Base-by-base conservation (phyloP, 2,329 filamentous ascomycete genomes). In the Plectosphaerella cucumerina region DNA sequence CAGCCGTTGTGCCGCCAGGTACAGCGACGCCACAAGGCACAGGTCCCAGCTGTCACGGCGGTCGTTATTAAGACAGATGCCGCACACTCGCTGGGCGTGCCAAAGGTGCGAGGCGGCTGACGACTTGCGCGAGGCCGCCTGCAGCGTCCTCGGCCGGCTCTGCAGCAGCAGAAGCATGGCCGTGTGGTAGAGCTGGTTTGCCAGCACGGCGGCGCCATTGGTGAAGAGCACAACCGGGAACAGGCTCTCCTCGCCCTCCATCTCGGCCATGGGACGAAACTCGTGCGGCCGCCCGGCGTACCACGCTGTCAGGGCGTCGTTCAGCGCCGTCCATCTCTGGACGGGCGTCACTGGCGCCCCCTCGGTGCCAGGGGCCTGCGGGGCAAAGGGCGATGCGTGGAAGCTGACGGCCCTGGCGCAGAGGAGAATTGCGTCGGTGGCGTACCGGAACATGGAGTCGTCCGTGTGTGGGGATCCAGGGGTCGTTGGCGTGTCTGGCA, bases 151-250 rank as follows among this genome's bases (percentile, higher is more conserved):
- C 17, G 79, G 78, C 52, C 73, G 75, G 56, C 74, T 70, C 50
- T 75, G 75, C 17, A 82, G 68, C 50, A 82, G 62, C 0, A 81
- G 59, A 8, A 81, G 60, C 66, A 78, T 77, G 2, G 77, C 76
- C 1, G 78, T 78, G 55, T 82, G 80, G 57, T 80, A 82, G 3
- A 82, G 64, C 56, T 81, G 78, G 53, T 81, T 82, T 3, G 75
- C 78, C 0, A 80, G 60, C 17, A 80, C 60, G 0, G 72, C 63
- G 12, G 67, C 66, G 20, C 62, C 66, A 55, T 62, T 70, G 48
- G 66, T 70, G 51, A 70, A 71, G 17, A 71, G 61, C n/a, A 71
- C 48, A 1, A 62, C 53, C 2, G 68, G 69, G 46, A 70, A 70
- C 0, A 66, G 57, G 18, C 59, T 57, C 2, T 63, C 60, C 41